A percentile compares a stretch with the other conserved stretches of the same genome.
phyloP scores from a whole-genome alignment of 305 asterid species.

The Euphrasia arctica region DNA sequence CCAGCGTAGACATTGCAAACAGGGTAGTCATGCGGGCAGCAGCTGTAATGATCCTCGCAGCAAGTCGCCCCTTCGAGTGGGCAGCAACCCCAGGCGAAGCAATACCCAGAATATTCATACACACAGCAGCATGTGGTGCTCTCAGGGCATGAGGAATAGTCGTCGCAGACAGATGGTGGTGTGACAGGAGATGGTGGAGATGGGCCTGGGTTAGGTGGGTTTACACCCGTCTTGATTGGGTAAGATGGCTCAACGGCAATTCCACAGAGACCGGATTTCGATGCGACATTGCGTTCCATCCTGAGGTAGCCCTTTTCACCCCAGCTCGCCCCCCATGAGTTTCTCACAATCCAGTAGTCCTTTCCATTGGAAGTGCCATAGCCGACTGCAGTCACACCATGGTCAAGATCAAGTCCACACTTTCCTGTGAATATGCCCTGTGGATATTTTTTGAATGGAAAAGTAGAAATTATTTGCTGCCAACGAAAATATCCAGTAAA shows the following conservation, averaged over 20 bases:
- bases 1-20: slow-evolving; percentile 68
- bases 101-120: slow-evolving; percentile 37
- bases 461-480: not conserved
- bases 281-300: slow-evolving; percentile 63
- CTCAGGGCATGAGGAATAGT: slow-evolving; percentile 56
- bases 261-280: slow-evolving; percentile 65
- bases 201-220: slow-evolving; percentile 88
- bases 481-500: not conserved
- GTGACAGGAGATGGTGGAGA: slow-evolving; percentile 80
- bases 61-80: slow-evolving; percentile 84
- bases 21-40: slow-evolving; percentile 93
- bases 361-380: slow-evolving; percentile 60
- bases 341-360: slow-evolving; percentile 90
- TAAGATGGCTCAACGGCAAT: slow-evolving; percentile 75
- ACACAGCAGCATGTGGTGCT: slow-evolving; percentile 82
- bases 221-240: slow-evolving; percentile 61
- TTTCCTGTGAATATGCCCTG: slow-evolving; percentile 79
- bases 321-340: slow-evolving; percentile 89
- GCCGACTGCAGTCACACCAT: slow-evolving; percentile 78
- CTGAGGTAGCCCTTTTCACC: slow-evolving; percentile 80
- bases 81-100: slow-evolving; percentile 95
- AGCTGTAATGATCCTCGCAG: slow-evolving; percentile 84
- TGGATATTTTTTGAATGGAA: not conserved
- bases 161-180: slow-evolving; percentile 65
- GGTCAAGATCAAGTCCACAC: slow-evolving; percentile 68